phyloP scores from a whole-genome alignment of 176 grass and related monocot species.

The Chrysopogon serrulatus region DNA sequence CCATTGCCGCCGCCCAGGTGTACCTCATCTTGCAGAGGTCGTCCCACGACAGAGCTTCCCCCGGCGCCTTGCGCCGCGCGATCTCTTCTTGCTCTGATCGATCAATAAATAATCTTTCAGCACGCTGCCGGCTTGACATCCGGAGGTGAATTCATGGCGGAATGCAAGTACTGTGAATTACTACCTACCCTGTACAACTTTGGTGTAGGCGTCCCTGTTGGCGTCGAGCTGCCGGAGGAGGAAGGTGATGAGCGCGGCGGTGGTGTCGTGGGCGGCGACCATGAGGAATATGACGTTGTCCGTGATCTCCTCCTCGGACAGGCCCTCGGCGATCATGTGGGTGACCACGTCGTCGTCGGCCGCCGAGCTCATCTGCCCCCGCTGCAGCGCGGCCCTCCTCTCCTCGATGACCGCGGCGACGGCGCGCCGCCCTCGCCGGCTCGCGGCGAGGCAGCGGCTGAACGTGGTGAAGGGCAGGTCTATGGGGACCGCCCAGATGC shows the following conservation, averaged over 20 bases:
- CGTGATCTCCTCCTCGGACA: constrained; percentile 29
- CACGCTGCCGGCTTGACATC: neutral
- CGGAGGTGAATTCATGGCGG: too few relatives aligned
- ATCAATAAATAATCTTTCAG: neutral
- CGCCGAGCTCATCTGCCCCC: neutral
- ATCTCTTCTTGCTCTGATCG: neutral
- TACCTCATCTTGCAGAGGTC: neutral
- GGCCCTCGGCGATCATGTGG: constrained; percentile 4
- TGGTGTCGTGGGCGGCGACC: constrained; percentile 34
- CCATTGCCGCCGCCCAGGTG: constrained; percentile 33
- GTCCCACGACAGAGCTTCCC: neutral
- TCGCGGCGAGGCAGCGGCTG: constrained; percentile 26
- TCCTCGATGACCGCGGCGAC: neutral
- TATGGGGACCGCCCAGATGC: constrained; percentile 13
- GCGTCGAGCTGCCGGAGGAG: constrained; percentile 27
- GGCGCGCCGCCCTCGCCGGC: constrained; percentile 12
- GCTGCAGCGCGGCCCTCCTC: neutral
- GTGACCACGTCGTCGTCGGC: constrained; percentile 24
- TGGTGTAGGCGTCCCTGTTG: neutral
- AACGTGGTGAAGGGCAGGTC: constrained; percentile 34
- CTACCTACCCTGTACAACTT: neutral
- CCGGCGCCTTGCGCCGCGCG: neutral
- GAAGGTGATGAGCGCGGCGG: constrained; percentile 34
- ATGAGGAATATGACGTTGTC: constrained; percentile 37
- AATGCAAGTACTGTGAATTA: too few relatives aligned